Percentiles rank a stretch among this genome's conserved stretches.
These are phyloP conservation scores for Candida anglica DNA, from an alignment of 805 yeast species.

Conservation along the genomic window DNA sequence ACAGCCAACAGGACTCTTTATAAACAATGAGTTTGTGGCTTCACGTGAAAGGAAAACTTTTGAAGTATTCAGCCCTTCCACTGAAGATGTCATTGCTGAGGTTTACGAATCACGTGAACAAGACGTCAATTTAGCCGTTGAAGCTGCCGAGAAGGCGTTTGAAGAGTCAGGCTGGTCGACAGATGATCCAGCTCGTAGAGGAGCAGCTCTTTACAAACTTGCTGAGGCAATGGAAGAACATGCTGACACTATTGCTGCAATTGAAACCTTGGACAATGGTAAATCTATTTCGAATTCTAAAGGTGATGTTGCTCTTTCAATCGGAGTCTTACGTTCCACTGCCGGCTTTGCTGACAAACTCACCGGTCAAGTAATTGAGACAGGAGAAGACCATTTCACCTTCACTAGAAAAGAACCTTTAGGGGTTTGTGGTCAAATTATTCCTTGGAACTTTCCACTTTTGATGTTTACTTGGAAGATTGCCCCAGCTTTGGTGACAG, in stretches of 20 bases:
- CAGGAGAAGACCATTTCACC: constrained; percentile 49
- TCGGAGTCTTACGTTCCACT: constrained; percentile 45
- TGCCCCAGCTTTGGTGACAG: constrained; percentile 80
- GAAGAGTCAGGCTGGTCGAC: constrained; percentile 47
- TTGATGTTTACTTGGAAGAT: constrained; percentile 77
- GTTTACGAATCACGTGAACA: constrained; percentile 39
- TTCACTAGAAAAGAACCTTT: constrained; percentile 61
- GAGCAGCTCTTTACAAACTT: constrained; percentile 29
- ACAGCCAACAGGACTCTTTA: constrained; percentile 62
- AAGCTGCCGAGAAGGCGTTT: constrained; percentile 35
- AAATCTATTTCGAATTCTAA: constrained; percentile 47
- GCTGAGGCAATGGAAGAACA: constrained; percentile 33
- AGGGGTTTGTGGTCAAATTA: constrained; percentile 45
- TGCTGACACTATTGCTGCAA: constrained; percentile 28
- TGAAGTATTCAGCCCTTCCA: constrained; percentile 43
- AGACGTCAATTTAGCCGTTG: constrained; percentile 41
- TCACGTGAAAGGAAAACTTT: constrained; percentile 32
- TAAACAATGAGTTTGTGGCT: constrained; percentile 39
- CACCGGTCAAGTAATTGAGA: constrained; percentile 42
- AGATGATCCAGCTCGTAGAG: constrained; percentile 40
- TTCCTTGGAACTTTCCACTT: constrained; percentile 46
- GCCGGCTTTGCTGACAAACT: constrained; percentile 64
- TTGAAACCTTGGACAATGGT: constrained; percentile 47
- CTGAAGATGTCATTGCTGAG: constrained; percentile 38
- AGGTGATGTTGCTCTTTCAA: constrained; percentile 45